Base-by-base conservation (phyloP, 768 basidiomycete species). In the Trametes villosa region DNA sequence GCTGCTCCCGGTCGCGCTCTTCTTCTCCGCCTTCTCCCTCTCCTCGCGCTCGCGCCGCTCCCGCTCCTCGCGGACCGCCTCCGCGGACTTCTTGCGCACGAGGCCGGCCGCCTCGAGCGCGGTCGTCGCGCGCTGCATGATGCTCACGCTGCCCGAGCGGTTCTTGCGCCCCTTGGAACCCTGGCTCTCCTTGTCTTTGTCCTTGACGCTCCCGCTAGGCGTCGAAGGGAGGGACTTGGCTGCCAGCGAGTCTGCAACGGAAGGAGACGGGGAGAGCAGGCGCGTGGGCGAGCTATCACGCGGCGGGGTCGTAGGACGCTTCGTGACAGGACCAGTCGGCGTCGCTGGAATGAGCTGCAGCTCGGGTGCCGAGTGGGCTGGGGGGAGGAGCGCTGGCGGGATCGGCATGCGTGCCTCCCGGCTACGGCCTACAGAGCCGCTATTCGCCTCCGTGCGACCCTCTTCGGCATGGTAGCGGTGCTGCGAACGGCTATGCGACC, bases 61-160 rank as follows among this genome's bases (percentile, higher is more conserved):
- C 50, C 78, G 81, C 46, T 87, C 85, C 41, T 88, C 88, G 60
- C 79, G 80, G 11, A 93, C 84, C 7, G 78, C 88, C 70, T 94
- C 93, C 0, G 83, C 75, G 4, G 88, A 90, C 74, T 91, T 94
- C 76, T 94, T 94, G 60, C 88, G 77, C 47, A 94, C 90, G 11
- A 96, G 74, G 2, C 92, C 90, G 13, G 89, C 90, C 11, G 91
- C 93, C 71, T 93, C 92, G 26, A 94, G 80, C 1, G 91, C 93
- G 1, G 94, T 96, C 2, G 94, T 96, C 0, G 94, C 95, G 26
- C 95, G 86, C 68, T 98, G 96, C 83, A 98, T 92, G 72, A 98
- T 97, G 68, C 89, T 95, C 52, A 98, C 92, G 59, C 95, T 96
- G 7, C 94, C 91, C 2, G 93, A 87, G 17, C 96, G 81, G 26